Evolutionary conservation across 148 eudicot genomes (phyloP).

Genomic region (Vaccinium myrtillus): DNA sequence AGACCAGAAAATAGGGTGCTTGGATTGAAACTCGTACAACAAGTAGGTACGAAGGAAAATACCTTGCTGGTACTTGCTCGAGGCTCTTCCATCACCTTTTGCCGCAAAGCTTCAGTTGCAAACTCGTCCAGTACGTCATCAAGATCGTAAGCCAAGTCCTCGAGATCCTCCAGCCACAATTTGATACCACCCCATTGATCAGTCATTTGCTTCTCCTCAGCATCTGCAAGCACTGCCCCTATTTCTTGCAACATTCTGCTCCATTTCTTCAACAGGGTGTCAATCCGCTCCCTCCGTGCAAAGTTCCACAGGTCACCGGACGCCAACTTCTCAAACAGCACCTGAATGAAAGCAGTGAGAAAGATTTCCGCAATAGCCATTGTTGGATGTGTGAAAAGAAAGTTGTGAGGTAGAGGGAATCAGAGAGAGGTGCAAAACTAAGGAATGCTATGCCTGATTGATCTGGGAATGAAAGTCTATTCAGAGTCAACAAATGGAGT

Average conservation of each 20-base stretch:
- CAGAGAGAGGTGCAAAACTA: neutral
- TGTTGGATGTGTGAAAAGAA: neutral
- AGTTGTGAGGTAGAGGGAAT: neutral
- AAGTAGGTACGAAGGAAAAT: neutral
- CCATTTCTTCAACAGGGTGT: neutral
- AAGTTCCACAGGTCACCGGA: neutral
- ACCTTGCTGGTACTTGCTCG: neutral
- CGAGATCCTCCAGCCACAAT: neutral
- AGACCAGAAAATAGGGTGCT: neutral
- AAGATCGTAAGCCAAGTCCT: neutral
- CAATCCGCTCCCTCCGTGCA: neutral
- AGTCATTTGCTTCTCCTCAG: neutral
- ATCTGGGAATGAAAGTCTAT: neutral
- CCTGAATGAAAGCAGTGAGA: neutral
- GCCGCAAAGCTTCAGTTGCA: neutral
- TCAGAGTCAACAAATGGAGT: no score
- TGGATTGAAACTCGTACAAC: neutral
- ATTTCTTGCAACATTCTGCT: neutral
- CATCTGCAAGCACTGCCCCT: neutral
- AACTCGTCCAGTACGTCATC: neutral
- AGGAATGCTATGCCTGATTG: neutral
- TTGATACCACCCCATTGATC: neutral
- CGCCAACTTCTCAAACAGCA: neutral
- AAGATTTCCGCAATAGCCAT: neutral
- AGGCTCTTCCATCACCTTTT: neutral